Evolutionary conservation across 768 basidiomycete species (phyloP), one percentile per base, ranked within the genome.

Genomic region (Brasilioporus rufonigricans): DNA sequence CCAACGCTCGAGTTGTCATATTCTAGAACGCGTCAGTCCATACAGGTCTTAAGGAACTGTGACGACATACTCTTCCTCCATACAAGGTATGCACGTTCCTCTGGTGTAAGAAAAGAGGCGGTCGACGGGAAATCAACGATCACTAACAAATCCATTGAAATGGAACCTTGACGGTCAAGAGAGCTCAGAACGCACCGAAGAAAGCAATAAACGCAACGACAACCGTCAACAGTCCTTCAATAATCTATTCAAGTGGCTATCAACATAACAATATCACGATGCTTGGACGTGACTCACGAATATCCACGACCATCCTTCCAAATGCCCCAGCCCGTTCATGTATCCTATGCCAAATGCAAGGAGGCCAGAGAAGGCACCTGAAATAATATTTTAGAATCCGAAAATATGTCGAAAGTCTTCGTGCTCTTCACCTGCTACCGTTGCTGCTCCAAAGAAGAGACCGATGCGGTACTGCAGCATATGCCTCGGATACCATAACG

Each of bases 401-500:
- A 1, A 0, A 2, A 19, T 2, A 24, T 1, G 19, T 21, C 43
- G 16, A 24, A 19, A 2, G 11, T 11, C 0, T 12, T 1, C 6
- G 16, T 23, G 13, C 36, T 10, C 26, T 18, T 52, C 26, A 62
- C 84, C 85, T 3, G 83, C 82, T 36, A 84, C 62, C 5, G 83
- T 81, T 9, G 85, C 85, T 16, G 85, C 82, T 12, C 83, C 81
- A 61, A 84, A 84, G 74, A 89, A 87, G 9, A 85, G 62, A 3
- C 79, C 84, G 36, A 86, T 74, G 9, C 86, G 80, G 55, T 77
- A 75, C 59, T 85, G 85, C 26, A 83, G 71, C 67, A 77, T 75
- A 58, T 85, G 76, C 10, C 84, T 77, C 8, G 84, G 83, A 58
- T 89, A 89, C 85, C 86, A 88, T 21, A 85, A 69, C 4, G 83